These are phyloP conservation scores for Telopea speciosissima DNA, from an alignment of 177 flowering plant species.

Conservation along the genomic window DNA sequence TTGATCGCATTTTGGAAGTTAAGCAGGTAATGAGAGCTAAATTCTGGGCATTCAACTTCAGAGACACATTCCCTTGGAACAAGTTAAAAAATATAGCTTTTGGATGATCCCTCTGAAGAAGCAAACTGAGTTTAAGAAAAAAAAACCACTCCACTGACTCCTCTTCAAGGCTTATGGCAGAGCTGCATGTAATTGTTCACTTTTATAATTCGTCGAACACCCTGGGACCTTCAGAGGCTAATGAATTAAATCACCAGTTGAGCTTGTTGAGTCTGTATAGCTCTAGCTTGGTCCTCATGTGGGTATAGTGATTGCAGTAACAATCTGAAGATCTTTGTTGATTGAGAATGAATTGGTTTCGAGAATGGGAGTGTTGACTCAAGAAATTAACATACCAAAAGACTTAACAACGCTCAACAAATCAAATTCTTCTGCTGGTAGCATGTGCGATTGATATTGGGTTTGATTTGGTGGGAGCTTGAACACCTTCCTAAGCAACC, in stretches of 20 bases:
- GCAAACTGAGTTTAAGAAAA: no score
- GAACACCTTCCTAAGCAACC: no score
- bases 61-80: neutral
- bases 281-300: neutral
- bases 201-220: neutral
- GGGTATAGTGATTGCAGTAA: neutral
- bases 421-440: no score
- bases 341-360: neutral
- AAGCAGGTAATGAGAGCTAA: neutral
- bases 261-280: neutral
- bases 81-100: no score
- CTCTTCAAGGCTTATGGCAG: neutral
- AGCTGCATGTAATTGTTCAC: neutral
- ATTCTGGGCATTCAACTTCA: neutral
- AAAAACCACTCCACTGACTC: neutral
- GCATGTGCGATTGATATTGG: no score
- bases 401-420: no score
- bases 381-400: no score
- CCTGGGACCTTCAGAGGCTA: neutral
- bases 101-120: neutral
- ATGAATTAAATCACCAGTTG: neutral
- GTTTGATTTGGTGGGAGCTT: no score
- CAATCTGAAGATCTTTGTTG: neutral
- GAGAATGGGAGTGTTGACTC: no score
- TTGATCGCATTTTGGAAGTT: neutral